phyloP scores from a whole-genome alignment of 768 basidiomycete species.

The Termitomyces sp. region DNA sequence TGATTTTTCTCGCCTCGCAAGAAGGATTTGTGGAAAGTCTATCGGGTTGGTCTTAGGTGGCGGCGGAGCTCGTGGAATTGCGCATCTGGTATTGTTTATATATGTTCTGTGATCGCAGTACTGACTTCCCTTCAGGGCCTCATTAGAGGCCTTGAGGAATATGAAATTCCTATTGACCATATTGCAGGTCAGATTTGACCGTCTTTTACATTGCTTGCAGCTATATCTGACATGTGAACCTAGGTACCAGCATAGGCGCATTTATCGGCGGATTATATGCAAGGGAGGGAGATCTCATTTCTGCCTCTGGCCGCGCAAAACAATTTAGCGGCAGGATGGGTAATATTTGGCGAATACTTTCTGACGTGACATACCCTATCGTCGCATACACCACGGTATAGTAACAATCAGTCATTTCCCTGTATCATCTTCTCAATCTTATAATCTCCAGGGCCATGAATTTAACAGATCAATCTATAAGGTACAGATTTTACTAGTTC shows the following conservation, averaged over 20 bases:
- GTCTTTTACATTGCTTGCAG: not conserved
- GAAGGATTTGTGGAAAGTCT: constrained; percentile 88
- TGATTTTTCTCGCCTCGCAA: constrained; percentile 90
- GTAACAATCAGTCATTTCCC: constrained; percentile 4
- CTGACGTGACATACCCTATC: constrained; percentile 89
- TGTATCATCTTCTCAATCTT: constrained; percentile 5
- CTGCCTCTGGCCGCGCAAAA: constrained; percentile 81
- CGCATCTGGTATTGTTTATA: constrained; percentile 32
- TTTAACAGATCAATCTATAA: constrained; percentile 96
- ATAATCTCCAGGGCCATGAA: constrained; percentile 76
- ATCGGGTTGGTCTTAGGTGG: constrained; percentile 95
- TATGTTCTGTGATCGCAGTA: constrained; percentile 3
- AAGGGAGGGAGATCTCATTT: constrained; percentile 87
- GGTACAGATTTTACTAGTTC: constrained; percentile 32
- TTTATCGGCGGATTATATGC: constrained; percentile 95
- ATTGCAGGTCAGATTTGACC: constrained; percentile 61
- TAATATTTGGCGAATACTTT: constrained; percentile 91
- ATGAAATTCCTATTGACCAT: constrained; percentile 90
- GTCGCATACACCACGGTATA: constrained; percentile 84
- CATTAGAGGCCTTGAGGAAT: constrained; percentile 88
- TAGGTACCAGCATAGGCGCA: constrained; percentile 86
- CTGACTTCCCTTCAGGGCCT: constrained; percentile 58
- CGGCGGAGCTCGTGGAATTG: constrained; percentile 85
- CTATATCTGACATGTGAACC: constrained; percentile 9
- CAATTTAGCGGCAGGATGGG: constrained; percentile 91